Conservation (phyloP, 139 green algal species). For the Picochlorum sp. region DNA sequence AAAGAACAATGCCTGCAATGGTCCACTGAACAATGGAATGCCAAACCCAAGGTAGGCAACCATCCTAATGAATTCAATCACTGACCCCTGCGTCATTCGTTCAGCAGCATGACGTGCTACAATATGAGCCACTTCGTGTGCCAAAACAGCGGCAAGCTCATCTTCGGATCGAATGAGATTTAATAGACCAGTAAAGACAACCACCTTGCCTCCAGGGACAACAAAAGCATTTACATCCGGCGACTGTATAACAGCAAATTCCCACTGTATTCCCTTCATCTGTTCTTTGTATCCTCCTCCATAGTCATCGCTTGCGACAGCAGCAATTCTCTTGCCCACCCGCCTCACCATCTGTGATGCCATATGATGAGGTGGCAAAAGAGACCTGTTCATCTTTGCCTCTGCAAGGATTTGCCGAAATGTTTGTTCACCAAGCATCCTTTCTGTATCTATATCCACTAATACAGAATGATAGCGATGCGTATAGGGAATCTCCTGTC, state of each 20-base stretch:
- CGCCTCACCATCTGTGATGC: conserved; percentile 19
- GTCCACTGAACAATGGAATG: conserved; percentile 31
- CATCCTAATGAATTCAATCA: conserved; percentile 17
- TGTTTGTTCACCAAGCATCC: conserved; percentile 23
- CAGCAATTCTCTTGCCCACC: conserved; percentile 16
- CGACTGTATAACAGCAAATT: conserved; percentile 72
- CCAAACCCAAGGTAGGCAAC: conserved; percentile 32
- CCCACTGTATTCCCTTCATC: conserved; percentile 65
- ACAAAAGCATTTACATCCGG: conserved; percentile 74
- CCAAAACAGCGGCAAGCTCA: conserved; percentile 74
- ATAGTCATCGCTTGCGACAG: conserved; percentile 36
- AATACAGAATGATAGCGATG: conserved; percentile 39
- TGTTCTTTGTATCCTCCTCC: conserved; percentile 50
- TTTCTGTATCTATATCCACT: conserved; percentile 22
- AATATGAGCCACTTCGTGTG: conserved; percentile 75
- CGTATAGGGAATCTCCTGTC: conserved; percentile 46
- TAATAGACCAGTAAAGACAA: conserved; percentile 64
- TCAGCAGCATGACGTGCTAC: conserved; percentile 60
- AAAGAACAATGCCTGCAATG: conserved; percentile 38
- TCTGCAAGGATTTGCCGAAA: conserved; percentile 41
- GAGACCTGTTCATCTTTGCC: conserved; percentile 19
- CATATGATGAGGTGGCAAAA: conserved; percentile 44
- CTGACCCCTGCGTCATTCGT: conserved; percentile 25
- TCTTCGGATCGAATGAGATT: conserved; percentile 51
- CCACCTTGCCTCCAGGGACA: conserved; percentile 80